Percentiles rank a stretch among this genome's conserved stretches.
Evolutionary conservation across 2,329 filamentous ascomycete genomes (phyloP).

Genomic region (Cephalotrichum gorgonifer): DNA sequence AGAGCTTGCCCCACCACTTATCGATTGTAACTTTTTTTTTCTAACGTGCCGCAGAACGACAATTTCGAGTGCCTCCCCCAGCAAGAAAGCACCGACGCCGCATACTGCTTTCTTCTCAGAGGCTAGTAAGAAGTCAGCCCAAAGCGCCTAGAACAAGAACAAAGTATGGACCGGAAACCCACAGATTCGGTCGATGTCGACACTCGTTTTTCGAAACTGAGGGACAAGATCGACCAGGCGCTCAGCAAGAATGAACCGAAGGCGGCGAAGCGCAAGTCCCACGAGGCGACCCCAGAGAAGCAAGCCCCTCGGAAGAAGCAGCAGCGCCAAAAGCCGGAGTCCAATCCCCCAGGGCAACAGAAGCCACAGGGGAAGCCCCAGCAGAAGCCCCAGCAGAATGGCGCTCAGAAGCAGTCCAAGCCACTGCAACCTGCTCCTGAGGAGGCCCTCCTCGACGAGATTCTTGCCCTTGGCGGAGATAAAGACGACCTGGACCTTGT

Average conservation of each 20-base stretch:
- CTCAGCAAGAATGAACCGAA: background rate
- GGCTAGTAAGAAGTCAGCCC: background rate
- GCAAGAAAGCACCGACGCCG: background rate
- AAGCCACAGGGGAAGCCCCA: constrained; percentile 5
- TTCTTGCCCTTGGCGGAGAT: constrained; percentile 53
- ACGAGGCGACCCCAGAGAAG: background rate
- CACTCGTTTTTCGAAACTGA: background rate
- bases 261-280: background rate
- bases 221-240: background rate
- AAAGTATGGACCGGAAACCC: background rate
- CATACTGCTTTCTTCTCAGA: background rate
- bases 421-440: constrained; percentile 8
- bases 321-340: constrained; percentile 12
- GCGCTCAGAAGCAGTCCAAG: constrained; percentile 1
- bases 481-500: constrained; percentile 55
- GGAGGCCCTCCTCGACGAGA: constrained; percentile 48
- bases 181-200: background rate
- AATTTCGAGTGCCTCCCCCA: background rate
- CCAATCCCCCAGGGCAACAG: constrained; percentile 13
- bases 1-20: constrained; percentile 6
- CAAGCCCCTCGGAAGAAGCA: constrained; percentile 13
- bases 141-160: background rate
- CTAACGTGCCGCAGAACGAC: background rate
- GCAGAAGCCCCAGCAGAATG: background rate
- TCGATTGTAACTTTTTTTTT: background rate